Conservation (phyloP, 345 rosid species). For the Gossypium mustelinum region DNA sequence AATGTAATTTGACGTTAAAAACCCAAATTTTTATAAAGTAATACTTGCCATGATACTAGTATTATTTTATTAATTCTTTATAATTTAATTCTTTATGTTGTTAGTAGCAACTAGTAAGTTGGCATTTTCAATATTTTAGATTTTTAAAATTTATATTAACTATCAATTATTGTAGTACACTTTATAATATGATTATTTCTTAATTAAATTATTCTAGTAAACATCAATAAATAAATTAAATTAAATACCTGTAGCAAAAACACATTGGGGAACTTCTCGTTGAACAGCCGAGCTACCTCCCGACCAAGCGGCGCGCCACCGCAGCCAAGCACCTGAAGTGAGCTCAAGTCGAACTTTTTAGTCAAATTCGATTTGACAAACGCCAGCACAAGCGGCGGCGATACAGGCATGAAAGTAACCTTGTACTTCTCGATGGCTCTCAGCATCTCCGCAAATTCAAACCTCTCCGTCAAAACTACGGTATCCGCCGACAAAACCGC, state of each 20-base stretch:
- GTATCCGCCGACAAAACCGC: conserved; percentile 44
- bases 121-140: too few relatives aligned
- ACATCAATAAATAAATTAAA: neutral
- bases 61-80: neutral
- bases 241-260: conserved; percentile 55
- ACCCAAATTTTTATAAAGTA: too few relatives aligned
- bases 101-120: too few relatives aligned
- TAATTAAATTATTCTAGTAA: neutral
- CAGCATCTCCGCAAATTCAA: conserved; percentile 48
- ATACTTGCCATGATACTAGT: too few relatives aligned
- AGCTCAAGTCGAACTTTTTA: conserved; percentile 53
- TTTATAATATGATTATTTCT: neutral
- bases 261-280: conserved; percentile 59
- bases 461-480: conserved; percentile 46
- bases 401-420: conserved; percentile 62
- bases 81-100: neutral
- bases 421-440: conserved; percentile 52
- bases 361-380: conserved; percentile 65
- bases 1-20: too few relatives aligned
- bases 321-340: conserved; percentile 48
- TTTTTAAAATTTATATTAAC: neutral
- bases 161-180: neutral
- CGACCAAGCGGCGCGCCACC: conserved; percentile 89
- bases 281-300: conserved; percentile 61
- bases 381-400: conserved; percentile 74